Base-by-base conservation (phyloP, 1,284 basidiomycete species). In the Papiliotrema nemorosa region DNA sequence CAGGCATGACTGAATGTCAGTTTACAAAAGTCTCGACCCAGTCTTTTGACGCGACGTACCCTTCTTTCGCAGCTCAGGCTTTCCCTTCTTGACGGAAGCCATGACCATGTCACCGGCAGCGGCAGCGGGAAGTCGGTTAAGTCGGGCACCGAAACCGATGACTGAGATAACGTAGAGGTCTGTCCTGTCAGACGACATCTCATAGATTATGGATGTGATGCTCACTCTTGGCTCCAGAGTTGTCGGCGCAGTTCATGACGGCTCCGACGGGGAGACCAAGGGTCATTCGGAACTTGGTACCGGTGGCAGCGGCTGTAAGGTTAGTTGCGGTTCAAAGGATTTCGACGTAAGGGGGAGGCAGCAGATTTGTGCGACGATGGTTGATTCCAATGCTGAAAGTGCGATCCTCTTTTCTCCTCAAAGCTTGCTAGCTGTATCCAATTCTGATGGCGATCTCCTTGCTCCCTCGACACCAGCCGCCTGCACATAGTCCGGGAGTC, bases 41-140 rank as follows among this genome's bases (percentile, higher is more conserved):
- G n/a, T 69, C 45, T 37, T 36, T 41, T 18, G n/a, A 25, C 26
- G 31, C 48, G 41, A 79, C 88, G 73, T 76, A 93, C 90, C 94
- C 84, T 99, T 99, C 84, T 99, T 99, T 78, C 94, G 85, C 73
- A 99, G 80, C 79, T 99, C 94, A 47, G 96, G 96, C 82, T 99
- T 98, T 77, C 94, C 94, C 85, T 98, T 98, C 85, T 99, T 98
- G 73, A 98, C 96, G 54, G 89, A 92, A 57, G 92, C 92, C 69
- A 98, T 92, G 67, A 97, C 87, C 93, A 97, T 97, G 78, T 96
- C 92, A 69, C 94, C 94, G 58, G 96, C 92, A 80, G 92, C 88
- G 66, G 94, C 93, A 76, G 96, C 94, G 60, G 94, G 94, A 59
- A 98, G 83, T 79, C 96, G 84, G 85, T 98, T 97, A 50, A 98